phyloP scores from a whole-genome alignment of 495 filamentous ascomycete genomes.

The Penicillium turbatum region DNA sequence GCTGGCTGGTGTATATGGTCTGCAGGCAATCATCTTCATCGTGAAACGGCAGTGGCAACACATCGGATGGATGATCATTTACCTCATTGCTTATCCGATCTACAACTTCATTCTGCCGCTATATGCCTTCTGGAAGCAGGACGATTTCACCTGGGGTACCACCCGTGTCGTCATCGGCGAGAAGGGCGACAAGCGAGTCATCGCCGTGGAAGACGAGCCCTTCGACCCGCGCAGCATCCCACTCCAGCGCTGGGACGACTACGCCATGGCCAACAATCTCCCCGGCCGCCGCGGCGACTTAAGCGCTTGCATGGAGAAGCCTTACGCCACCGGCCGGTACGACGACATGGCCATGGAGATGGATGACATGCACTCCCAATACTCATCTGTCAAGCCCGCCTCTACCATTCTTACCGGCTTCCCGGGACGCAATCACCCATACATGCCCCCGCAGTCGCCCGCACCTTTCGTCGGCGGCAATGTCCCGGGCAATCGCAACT shows the following conservation, averaged over 20 bases:
- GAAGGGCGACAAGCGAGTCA: slow-evolving; percentile 79
- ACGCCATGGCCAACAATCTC: slow-evolving; percentile 83
- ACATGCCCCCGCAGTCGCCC: slow-evolving; percentile 78
- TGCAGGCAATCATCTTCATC: slow-evolving; percentile 94
- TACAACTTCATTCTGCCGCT: slow-evolving; percentile 88
- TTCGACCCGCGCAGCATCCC: slow-evolving; percentile 92
- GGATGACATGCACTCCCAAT: slow-evolving; percentile 96
- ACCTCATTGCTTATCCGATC: slow-evolving; percentile 87
- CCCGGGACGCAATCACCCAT: slow-evolving; percentile 55
- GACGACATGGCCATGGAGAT: slow-evolving; percentile 74
- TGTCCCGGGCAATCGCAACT: slow-evolving; percentile 50
- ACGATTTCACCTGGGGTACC: slow-evolving; percentile 68
- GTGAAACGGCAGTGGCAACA: slow-evolving; percentile 96
- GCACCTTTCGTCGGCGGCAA: slow-evolving; percentile 56
- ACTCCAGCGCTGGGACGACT: slow-evolving; percentile 95
- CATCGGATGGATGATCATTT: slow-evolving; percentile 99
- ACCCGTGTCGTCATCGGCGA: slow-evolving; percentile 81
- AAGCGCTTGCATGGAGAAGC: slow-evolving; percentile 58
- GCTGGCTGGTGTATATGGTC: slow-evolving; percentile 86
- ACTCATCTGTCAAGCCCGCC: slow-evolving; percentile 90
- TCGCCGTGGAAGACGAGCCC: slow-evolving; percentile 80
- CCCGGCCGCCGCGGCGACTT: slow-evolving; percentile 79
- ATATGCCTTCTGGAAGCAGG: slow-evolving; percentile 99
- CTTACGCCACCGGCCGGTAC: slow-evolving; percentile 47
- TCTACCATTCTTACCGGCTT: slow-evolving; percentile 89